These are phyloP conservation scores for Xylaria acuta DNA, from an alignment of 495 filamentous ascomycete species.

Conservation along the genomic window DNA sequence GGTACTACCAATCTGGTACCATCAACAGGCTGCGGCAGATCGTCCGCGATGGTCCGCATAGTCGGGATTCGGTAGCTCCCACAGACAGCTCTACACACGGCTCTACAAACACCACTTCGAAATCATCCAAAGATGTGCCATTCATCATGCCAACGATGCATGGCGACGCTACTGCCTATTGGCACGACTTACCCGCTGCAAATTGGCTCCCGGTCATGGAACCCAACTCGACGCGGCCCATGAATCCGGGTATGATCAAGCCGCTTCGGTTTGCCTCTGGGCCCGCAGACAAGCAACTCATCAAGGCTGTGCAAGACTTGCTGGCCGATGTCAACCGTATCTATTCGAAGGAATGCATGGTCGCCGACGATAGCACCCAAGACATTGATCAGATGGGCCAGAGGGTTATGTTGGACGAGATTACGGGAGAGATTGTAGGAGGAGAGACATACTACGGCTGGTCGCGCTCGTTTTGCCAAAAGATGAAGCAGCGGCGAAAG, in stretches of 20 bases:
- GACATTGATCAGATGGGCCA: constrained; percentile 81
- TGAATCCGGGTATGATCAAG: constrained; percentile 73
- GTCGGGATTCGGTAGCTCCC: constrained; percentile 21
- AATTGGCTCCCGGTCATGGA: constrained; percentile 81
- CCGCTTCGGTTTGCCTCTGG: constrained; percentile 76
- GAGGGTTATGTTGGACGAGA: constrained; percentile 63
- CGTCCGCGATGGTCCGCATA: constrained; percentile 53
- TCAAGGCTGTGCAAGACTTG: constrained; percentile 69
- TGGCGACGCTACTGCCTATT: constrained; percentile 76
- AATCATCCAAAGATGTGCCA: constrained; percentile 60
- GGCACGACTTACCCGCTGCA: constrained; percentile 84
- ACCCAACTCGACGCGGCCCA: constrained; percentile 74
- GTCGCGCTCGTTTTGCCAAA: constrained; percentile 79
- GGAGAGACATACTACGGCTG: constrained; percentile 87
- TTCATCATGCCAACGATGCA: constrained; percentile 78
- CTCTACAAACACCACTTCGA: constrained; percentile 25
- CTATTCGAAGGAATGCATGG: constrained; percentile 50
- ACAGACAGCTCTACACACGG: constrained; percentile 26
- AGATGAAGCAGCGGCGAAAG: constrained; percentile 71
- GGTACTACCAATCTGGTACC: constrained; percentile 67
- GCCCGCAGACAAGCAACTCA: constrained; percentile 70
- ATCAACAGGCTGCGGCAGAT: constrained; percentile 66
- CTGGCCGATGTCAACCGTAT: constrained; percentile 72
- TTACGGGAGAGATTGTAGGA: constrained; percentile 62
- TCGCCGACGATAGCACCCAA: constrained; percentile 41